Evolutionary conservation across 208 protist genomes (phyloP), one percentile per base, ranked within the genome.

Genomic region (Porcisia deanei): DNA sequence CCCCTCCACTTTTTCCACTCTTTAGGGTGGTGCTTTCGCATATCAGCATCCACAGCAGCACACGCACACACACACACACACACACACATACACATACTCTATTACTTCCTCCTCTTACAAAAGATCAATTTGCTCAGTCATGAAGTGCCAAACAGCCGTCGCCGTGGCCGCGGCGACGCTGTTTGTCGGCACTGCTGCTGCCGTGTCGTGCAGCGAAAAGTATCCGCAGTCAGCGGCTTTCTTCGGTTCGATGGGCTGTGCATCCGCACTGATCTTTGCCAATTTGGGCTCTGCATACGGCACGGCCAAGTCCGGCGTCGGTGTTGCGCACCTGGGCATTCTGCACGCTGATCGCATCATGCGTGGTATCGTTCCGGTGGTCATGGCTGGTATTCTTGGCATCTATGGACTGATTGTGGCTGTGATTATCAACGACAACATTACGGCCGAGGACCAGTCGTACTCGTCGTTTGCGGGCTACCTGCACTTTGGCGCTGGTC

Each of bases 381-480:
- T 98, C 66, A 98, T 98, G 94, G 95, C 94, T 76, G 99, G 92
- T 90, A 99, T 99, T 83, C 92, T 99, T 75, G 99, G 98, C 88
- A 99, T 99, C 80, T 99, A 99, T 86, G 99, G 99, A 71, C 92
- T 99, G 45, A 99, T 99, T 81, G 97, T 99, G 73, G 92, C 97
- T 81, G 98, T 99, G 45, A 99, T 99, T 83, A 99, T 97, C 85
- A 93, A 92, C 77, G 93, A 94, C 72, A 94, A 94, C 76, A 94
- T 97, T 76, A 93, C 91, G 70, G 82, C 82, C 0, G 88, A 93
- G 10, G 76, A 88, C 55, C 71, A 92, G 55, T 81, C 86, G 25
- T 96, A 96, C 71, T 83, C 92, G 25, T 78, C 86, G 34, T 94
- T 94, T 77, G 73, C 85, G 52, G 92, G 92, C 65, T 94, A 95